phyloP scores from a whole-genome alignment of 2,329 filamentous ascomycete genomes.

The Eutypella sp. region DNA sequence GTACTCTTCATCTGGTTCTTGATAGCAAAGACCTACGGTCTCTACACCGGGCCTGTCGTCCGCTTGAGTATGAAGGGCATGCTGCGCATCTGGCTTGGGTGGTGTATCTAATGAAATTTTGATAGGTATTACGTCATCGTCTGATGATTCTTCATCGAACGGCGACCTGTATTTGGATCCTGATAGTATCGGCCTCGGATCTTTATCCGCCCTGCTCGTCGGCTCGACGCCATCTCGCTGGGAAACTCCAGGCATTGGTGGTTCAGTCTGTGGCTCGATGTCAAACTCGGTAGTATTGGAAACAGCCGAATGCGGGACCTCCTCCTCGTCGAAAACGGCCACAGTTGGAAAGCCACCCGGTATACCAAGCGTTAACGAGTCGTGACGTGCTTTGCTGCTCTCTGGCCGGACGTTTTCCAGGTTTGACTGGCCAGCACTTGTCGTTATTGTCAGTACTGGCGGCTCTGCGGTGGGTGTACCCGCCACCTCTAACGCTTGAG shows the following conservation, averaged over 20 bases:
- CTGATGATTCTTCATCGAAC: constrained; percentile 40
- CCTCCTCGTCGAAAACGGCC: constrained; percentile 36
- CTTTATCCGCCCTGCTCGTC: constrained; percentile 17
- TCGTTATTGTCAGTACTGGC: constrained; percentile 15
- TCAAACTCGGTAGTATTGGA: constrained; percentile 68
- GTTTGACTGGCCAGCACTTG: constrained; percentile 9
- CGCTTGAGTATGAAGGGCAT: constrained; percentile 22
- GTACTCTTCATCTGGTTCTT: constrained; percentile 33
- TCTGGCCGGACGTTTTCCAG: constrained; percentile 8
- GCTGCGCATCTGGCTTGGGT: constrained; percentile 15
- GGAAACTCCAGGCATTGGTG: constrained; percentile 33
- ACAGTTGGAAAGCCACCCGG: constrained; percentile 55
- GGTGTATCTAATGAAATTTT: constrained; percentile 36
- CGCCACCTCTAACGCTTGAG: constrained; percentile 3
- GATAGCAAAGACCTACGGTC: constrained; percentile 25
- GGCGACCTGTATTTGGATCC: constrained; percentile 45
- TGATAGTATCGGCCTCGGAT: constrained; percentile 19
- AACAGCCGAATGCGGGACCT: constrained; percentile 52
- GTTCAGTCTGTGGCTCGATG: constrained; percentile 61
- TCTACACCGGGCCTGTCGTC: constrained; percentile 18
- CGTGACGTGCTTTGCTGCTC: constrained; percentile 26
- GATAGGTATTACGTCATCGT: constrained; percentile 34
- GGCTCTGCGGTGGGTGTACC: constrained; percentile 13
- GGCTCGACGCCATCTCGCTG: constrained; percentile 14
- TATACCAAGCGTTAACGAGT: constrained; percentile 64